Percentiles rank a stretch among this genome's conserved stretches.
Evolutionary conservation across 192 early-diverging fungal species (phyloP).

Genomic region (Backusella parvicylindrica): DNA sequence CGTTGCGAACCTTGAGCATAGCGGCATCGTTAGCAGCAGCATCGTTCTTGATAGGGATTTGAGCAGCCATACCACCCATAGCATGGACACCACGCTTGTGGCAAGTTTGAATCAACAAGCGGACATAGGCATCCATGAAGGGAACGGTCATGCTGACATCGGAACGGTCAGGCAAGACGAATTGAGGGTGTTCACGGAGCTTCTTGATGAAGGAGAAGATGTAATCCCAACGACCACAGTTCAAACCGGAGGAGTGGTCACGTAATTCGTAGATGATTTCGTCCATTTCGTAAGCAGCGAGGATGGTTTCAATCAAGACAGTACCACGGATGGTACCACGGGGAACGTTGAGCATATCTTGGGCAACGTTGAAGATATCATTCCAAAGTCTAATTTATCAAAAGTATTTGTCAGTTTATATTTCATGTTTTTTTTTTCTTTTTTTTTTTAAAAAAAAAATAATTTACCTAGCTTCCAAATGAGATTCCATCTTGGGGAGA

Average conservation of each 20-base stretch:
- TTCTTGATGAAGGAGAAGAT: slow-evolving; percentile 99
- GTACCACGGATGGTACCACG: slow-evolving; percentile 97
- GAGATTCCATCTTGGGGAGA: slow-evolving; percentile 98
- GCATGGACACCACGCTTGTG: slow-evolving; percentile 98
- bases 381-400: slow-evolving; percentile 86
- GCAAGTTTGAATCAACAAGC: slow-evolving; percentile 96
- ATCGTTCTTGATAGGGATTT: slow-evolving; percentile 98
- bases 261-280: slow-evolving; percentile 99
- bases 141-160: slow-evolving; percentile 93
- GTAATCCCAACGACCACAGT: slow-evolving; percentile 99
- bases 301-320: slow-evolving; percentile 96
- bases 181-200: slow-evolving; percentile 85
- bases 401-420: slow-evolving; percentile 23
- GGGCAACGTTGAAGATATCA: slow-evolving; percentile 93
- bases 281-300: slow-evolving; percentile 98
- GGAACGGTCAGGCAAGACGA: slow-evolving; percentile 86
- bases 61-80: slow-evolving; percentile 99
- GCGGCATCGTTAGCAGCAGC: slow-evolving; percentile 84
- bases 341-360: slow-evolving; percentile 86
- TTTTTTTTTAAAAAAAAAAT: neutral
- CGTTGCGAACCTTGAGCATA: slow-evolving; percentile 89
- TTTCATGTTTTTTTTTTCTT: neutral
- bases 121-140: slow-evolving; percentile 98
- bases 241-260: slow-evolving; percentile 96
- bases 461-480: slow-evolving; percentile 76